Evolutionary conservation across 140 eudicot species (phyloP).

Genomic region (Stevia rebaudiana): DNA sequence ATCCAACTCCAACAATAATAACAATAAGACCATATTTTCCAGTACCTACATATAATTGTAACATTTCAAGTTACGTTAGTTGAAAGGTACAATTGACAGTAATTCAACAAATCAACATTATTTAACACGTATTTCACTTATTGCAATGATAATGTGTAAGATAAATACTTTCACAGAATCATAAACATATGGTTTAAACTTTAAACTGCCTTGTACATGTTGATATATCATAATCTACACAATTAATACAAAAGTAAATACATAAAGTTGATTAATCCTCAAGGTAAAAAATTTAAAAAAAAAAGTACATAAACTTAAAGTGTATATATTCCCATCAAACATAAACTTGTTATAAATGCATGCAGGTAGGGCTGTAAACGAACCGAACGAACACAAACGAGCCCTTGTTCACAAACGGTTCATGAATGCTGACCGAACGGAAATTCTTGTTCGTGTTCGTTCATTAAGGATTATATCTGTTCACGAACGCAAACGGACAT

Average conservation of each 20-base stretch:
- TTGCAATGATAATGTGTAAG: neutral
- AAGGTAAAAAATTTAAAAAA: neutral
- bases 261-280: neutral
- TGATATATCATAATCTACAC: neutral
- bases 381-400: too few relatives aligned
- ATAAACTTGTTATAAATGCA: neutral
- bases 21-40: constrained; percentile 54
- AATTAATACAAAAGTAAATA: neutral
- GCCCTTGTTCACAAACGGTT: too few relatives aligned
- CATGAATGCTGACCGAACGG: too few relatives aligned
- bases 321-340: neutral
- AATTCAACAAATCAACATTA: neutral
- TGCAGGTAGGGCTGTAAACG: too few relatives aligned
- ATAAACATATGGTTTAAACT: neutral
- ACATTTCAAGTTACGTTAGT: neutral
- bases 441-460: too few relatives aligned
- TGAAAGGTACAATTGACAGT: neutral
- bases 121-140: neutral
- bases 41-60: constrained; percentile 37
- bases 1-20: constrained; percentile 62
- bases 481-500: too few relatives aligned
- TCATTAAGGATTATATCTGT: too few relatives aligned
- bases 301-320: neutral
- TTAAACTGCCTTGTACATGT: neutral
- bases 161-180: neutral